Base-by-base conservation (phyloP, 116 monocot species). In the Dioscorea cayenensis region DNA sequence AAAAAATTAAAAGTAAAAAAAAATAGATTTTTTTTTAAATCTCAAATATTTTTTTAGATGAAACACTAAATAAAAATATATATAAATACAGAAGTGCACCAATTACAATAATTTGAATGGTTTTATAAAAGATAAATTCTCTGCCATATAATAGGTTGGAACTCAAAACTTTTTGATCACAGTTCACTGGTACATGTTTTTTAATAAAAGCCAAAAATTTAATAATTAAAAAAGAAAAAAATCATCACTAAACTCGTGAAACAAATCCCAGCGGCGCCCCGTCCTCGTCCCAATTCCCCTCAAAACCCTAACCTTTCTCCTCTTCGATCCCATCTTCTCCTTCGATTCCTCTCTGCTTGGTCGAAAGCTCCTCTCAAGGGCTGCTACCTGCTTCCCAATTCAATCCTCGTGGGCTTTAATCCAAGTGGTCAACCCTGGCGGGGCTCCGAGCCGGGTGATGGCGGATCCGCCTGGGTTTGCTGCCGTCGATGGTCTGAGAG, bases 401-500 rank as follows among this genome's bases (percentile, higher is more conserved):
- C n/a, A 18, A 18, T n/a, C 6, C 8, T 49, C n/a, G 36, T 11
- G 58, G 35, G 5, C 38, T 66, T 12, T 22, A 2, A 62, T 62
- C 20, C 23, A 11, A 22, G 11, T 62, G 23, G n/a, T 50, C 51
- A 69, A 38, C 69, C 51, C 69, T 69, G 69, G 69, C 69, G 69
- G 50, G 25, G 69, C 23, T 38, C 27, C 37, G 69, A 50, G 51
- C 23, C n/a, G 14, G 20, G 25, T 69, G 50, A 69, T 69, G 69
- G 69, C 69, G 69, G 20, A 69, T 69, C 69, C 69, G 69, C 69
- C 69, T 18, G 16, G 55, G 55, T 18, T 59, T 49, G 48, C 68
- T 18, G 49, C 68, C 49, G 3, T 6, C 1, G 23, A 27, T 23
- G 62, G 25, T 14, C 51, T 50, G 27, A 13, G 37, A 5, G 32